Conservation (phyloP, 2,329 filamentous ascomycete genomes). For the Neopestalotiopsis clavispora region DNA sequence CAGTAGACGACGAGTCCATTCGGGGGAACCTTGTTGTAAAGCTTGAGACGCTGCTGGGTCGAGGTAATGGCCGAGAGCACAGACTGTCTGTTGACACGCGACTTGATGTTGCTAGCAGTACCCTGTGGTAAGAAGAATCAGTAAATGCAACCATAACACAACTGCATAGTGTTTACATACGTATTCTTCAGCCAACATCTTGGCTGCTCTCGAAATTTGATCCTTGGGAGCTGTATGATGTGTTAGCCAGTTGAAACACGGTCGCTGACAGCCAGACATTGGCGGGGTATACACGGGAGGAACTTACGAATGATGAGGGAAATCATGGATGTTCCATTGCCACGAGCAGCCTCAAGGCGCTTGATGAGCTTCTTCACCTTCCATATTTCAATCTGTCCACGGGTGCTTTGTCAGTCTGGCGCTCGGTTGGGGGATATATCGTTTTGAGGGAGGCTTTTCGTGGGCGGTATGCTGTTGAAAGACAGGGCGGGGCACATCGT, state of each 20-base stretch:
- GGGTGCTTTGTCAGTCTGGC: conserved; percentile 3
- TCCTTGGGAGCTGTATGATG: conserved; percentile 82
- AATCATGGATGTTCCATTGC: conserved; percentile 99
- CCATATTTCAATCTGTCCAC: conserved; percentile 73
- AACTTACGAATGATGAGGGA: conserved; percentile 93
- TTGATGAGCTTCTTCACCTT: conserved; percentile 99
- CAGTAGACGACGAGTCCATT: conserved; percentile 99
- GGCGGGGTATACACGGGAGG: conserved; percentile 29
- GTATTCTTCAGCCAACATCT: conserved; percentile 99
- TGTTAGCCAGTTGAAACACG: conserved; percentile 16
- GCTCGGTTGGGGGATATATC: not conserved
- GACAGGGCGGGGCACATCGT: conserved; percentile 11
- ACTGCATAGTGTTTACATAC: conserved; percentile 56
- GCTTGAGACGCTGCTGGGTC: conserved; percentile 97
- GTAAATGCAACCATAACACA: conserved; percentile 16
- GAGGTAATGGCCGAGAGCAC: conserved; percentile 98
- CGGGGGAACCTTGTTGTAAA: conserved; percentile 98
- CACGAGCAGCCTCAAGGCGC: conserved; percentile 92
- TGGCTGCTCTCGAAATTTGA: conserved; percentile 92
- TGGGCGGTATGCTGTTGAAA: not conserved
- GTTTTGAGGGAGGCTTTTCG: not conserved
- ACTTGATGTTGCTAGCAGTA: conserved; percentile 99
- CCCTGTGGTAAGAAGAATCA: conserved; percentile 60
- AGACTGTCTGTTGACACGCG: conserved; percentile 96
- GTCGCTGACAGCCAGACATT: not conserved